phyloP scores from a whole-genome alignment of 1,284 basidiomycete genomes.

The Rhodotorula sp. region DNA sequence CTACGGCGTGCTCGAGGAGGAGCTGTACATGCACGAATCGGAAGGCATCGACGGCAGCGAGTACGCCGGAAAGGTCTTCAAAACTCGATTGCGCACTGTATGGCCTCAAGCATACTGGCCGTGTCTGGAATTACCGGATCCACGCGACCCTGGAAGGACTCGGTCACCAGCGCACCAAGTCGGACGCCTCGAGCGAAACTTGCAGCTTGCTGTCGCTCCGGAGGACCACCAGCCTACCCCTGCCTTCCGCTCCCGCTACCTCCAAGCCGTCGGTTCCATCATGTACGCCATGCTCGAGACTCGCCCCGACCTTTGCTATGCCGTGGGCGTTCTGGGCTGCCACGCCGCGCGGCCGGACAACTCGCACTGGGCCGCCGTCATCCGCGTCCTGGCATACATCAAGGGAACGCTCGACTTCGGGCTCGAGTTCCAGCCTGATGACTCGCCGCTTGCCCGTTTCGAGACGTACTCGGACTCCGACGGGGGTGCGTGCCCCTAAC shows the following conservation, averaged over 20 bases:
- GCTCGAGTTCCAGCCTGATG: constrained; percentile 30
- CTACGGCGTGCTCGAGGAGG: too few species aligned
- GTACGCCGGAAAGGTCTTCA: constrained; percentile 29
- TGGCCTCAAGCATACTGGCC: too few species aligned
- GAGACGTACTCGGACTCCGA: constrained; percentile 14
- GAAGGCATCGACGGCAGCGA: too few species aligned
- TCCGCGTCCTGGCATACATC: constrained; percentile 49
- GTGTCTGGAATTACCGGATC: constrained; percentile 44
- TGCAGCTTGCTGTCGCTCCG: constrained; percentile 10
- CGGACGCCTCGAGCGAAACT: constrained; percentile 34
- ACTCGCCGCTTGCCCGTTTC: constrained; percentile 5
- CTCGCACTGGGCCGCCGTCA: constrained; percentile 45
- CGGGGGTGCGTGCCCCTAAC: constrained; percentile 8
- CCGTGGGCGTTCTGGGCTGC: constrained; percentile 46
- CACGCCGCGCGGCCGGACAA: constrained; percentile 44
- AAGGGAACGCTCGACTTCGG: constrained; percentile 42
- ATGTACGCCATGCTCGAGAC: constrained; percentile 48
- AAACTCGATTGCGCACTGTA: too few species aligned
- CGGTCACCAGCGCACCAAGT: too few species aligned
- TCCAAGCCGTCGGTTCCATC: constrained; percentile 44
- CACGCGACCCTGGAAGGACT: constrained; percentile 32
- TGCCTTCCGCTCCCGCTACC: not conserved
- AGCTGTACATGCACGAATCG: too few species aligned
- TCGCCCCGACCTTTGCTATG: constrained; percentile 48
- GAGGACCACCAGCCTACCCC: not conserved